Conservation (phyloP, 306 rosid genomes). For the Vigna trinervia region DNA sequence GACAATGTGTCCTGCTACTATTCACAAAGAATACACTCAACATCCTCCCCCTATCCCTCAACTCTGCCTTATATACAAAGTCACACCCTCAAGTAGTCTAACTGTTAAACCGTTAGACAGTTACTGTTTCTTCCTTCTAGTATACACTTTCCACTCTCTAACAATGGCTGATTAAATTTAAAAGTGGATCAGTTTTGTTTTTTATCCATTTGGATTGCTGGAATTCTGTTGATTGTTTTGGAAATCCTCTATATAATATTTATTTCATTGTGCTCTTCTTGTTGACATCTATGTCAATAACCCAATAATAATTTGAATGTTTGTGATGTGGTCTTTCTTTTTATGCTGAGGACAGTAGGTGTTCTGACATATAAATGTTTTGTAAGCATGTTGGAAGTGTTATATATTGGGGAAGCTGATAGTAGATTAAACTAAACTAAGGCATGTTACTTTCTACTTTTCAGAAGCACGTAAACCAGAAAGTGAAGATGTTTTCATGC, state of each 20-base stretch:
- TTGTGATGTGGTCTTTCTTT: not conserved
- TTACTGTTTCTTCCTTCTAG: no score
- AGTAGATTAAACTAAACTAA: slow-evolving; percentile 6
- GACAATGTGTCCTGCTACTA: no score
- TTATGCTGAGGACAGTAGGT: slow-evolving; percentile 28
- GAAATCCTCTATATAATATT: slow-evolving; percentile 9
- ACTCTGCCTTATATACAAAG: no score
- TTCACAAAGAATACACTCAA: no score
- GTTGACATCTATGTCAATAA: slow-evolving; percentile 21
- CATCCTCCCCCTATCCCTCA: no score
- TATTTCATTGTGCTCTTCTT: not conserved
- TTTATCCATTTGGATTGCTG: slow-evolving; percentile 7
- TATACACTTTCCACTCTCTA: no score
- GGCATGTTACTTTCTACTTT: slow-evolving; percentile 43
- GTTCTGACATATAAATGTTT: slow-evolving; percentile 19
- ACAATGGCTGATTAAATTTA: slow-evolving; percentile 21
- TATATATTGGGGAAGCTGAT: slow-evolving; percentile 25
- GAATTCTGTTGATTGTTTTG: slow-evolving; percentile 31
- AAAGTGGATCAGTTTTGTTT: not conserved
- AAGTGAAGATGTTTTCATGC: slow-evolving; percentile 87
- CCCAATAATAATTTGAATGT: slow-evolving; percentile 29
- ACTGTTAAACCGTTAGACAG: no score
- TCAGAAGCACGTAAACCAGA: slow-evolving; percentile 89
- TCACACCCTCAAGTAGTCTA: no score
- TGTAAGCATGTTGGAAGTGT: slow-evolving; percentile 25